Conservation (phyloP, 2,329 filamentous ascomycete genomes). For the Alternaria arborescens region DNA sequence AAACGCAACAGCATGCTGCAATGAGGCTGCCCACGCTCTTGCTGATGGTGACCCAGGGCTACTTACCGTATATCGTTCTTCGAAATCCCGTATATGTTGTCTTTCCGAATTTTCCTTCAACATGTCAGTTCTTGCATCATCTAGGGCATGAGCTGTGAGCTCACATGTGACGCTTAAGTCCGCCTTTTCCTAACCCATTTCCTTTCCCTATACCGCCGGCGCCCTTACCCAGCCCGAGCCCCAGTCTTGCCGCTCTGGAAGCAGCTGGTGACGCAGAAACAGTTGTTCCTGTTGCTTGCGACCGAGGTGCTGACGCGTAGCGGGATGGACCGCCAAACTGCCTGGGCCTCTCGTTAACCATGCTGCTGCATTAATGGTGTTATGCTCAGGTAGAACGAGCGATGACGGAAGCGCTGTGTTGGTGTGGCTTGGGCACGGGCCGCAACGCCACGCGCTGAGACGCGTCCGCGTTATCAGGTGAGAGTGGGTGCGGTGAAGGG, state of each 20-base stretch:
- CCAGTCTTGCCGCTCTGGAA: slow-evolving; percentile 23
- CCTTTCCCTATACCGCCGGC: slow-evolving; percentile 27
- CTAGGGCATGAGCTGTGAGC: neutral
- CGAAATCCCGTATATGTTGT: slow-evolving; percentile 46
- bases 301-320: slow-evolving; percentile 15
- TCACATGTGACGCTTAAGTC: slow-evolving; percentile 39
- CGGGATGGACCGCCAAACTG: slow-evolving; percentile 22
- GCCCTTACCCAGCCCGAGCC: slow-evolving; percentile 33
- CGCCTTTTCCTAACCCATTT: slow-evolving; percentile 18
- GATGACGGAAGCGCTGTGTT: neutral
- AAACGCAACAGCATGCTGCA: too few relatives aligned
- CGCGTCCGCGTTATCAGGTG: slow-evolving; percentile 29
- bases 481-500: neutral
- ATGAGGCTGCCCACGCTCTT: neutral
- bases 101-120: slow-evolving; percentile 42
- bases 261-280: neutral
- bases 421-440: neutral
- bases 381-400: neutral
- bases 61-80: slow-evolving; percentile 49
- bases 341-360: slow-evolving; percentile 19
- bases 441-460: slow-evolving; percentile 14
- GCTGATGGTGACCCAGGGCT: neutral
- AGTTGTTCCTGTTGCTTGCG: neutral
- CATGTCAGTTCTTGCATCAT: slow-evolving; percentile 13
- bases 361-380: slow-evolving; percentile 10